Base-by-base conservation (phyloP, 1,139 yeast species). In the Martiniozyma asiatica region DNA sequence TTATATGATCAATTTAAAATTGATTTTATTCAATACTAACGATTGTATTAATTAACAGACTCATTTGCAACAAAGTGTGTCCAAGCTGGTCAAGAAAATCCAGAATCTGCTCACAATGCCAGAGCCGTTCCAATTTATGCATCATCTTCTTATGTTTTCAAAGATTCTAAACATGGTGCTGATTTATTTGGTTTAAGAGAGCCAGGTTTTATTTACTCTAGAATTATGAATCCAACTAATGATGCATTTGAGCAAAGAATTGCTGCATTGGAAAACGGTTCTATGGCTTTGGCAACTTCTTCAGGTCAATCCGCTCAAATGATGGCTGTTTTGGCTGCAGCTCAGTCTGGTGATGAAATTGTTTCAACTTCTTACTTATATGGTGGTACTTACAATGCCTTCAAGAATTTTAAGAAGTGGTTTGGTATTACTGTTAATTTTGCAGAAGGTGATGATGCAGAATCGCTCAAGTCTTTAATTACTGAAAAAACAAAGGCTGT, bases 261-360 rank as follows among this genome's bases (percentile, higher is more conserved):
- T 34, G 93, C 95, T 35, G 92, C 94, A 30, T 68, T 89, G 39
- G 98, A 89, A 59, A 79, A 80, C 36, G 98, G 97, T 49, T 74
- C 75, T 34, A 94, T 79, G 40, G 97, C 94, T 4, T 60, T 87
- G 38, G 92, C 94, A n/a, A 77, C 79, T 21, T 58, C 94, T 19
- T 85, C 96, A 9, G 97, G 98, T 38, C 96, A 85, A 59, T 89
- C 96, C 33, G 96, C 97, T 23, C 96, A 85, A 56, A 70, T 84
- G 45, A 54, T 81, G 38, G 94, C 96, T 21, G 64, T 85, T 50
- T 65, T 82, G 25, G 85, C 85, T 36, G 67, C 85, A 46, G 94
- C 95, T 24, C 85, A 79, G 46, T 56, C 71, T 32, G 97, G 97
- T 44, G 94, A 84, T 55, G 89, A 89, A 59, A 69, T 89, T 45